phyloP scores from a whole-genome alignment of 768 basidiomycete species.

The Lactarius sp. region DNA sequence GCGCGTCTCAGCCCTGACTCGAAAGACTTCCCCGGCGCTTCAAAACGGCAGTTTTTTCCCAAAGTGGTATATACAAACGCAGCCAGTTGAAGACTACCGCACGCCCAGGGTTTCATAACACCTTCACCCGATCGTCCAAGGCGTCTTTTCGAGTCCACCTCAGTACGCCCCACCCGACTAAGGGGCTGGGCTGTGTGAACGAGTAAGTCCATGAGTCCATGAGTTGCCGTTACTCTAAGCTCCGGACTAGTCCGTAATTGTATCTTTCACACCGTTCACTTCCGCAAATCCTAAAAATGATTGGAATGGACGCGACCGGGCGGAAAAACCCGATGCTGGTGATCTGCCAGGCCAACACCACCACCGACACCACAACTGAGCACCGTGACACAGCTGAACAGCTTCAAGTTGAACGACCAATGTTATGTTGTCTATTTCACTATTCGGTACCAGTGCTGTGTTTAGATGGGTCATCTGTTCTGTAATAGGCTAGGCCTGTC shows the following conservation, averaged over 20 bases:
- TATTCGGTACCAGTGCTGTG: too few species aligned
- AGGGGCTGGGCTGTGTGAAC: not conserved
- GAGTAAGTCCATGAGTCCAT: not conserved
- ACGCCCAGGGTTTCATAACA: constrained; percentile 9
- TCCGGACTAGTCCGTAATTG: not conserved
- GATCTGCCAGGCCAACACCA: not conserved
- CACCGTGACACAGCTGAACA: not conserved
- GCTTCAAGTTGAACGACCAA: not conserved
- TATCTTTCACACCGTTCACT: not conserved
- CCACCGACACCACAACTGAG: not conserved
- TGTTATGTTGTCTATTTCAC: too few species aligned
- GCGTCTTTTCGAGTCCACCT: not conserved
- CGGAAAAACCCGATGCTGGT: not conserved
- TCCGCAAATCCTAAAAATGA: not conserved
- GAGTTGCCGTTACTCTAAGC: not conserved
- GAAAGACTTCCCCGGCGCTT: not conserved
- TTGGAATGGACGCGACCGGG: not conserved
- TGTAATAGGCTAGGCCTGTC: too few species aligned
- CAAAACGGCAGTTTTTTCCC: constrained; percentile 15
- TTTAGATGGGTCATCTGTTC: too few species aligned
- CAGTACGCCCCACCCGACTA: not conserved
- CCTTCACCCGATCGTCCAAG: not conserved
- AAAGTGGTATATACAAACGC: constrained; percentile 3
- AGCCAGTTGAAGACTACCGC: not conserved
- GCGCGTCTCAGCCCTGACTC: not conserved